Evolutionary conservation across 2,329 filamentous ascomycete genomes (phyloP), one percentile per base, ranked within the genome.

Genomic region (Xylariaceae sp.): DNA sequence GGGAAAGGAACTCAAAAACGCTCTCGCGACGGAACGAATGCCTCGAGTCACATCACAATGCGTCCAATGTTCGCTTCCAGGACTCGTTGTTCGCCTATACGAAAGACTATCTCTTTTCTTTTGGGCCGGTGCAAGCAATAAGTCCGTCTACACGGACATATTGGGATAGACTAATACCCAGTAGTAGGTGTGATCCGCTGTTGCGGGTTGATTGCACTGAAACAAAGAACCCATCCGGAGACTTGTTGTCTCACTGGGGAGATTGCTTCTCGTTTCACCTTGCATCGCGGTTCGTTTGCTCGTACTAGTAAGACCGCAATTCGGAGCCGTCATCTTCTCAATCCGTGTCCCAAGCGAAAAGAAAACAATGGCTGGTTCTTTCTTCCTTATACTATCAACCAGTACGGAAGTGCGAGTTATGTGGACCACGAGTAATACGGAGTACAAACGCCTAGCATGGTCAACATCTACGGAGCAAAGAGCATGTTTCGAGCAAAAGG

Each of bases 241-340:
- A 34, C 37, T 37, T 56, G 23, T 56, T 55, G 56, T 58, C 50
- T 63, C 56, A 56, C 51, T 30, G 58, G 62, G 55, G 58, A 67
- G 52, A 68, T 68, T 66, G 35, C 50, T 50, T 35, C 10, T 37
- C 63, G 68, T 70, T 66, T 67, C 67, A 69, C 59, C 23, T 51
- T 6, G 23, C 49, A 51, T 10, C 4, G 15, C 15, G 7, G 45
- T n/a, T 18, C 15, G 10, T 48, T 17, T 10, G 6, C 17, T 48
- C 18, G 15, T 18, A 7, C 15, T 9, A 6, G 6, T 23, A 8
- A 48, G 15, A 9, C 6, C 15, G 6, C 15, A 47, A 2, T 11
- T 47, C 4, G 37, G 37, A 39, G 11, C 11, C 37, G 11, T 39
- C 37, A 39, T 13, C 37, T 39, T 9, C 37, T 7, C 8, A 13